These are phyloP conservation scores for Rhodotorula diobovata DNA, from an alignment of 768 basidiomycete genomes.

Conservation along the genomic window DNA sequence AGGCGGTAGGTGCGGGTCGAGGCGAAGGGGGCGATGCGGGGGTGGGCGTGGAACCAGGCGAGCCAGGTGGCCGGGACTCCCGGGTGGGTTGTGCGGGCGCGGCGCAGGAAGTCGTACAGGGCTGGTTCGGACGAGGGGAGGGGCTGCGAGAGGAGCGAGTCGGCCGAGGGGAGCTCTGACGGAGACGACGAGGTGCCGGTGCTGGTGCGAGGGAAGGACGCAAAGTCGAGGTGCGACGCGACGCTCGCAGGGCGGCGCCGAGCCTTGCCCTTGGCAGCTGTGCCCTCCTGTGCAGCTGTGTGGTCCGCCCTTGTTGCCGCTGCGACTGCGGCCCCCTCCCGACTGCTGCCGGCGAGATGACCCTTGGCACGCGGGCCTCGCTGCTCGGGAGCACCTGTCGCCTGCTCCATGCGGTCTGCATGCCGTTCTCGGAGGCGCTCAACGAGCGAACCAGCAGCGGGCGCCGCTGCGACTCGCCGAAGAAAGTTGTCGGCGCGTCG, in stretches of 20 bases:
- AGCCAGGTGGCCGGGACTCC: neutral
- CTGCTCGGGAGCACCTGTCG: neutral
- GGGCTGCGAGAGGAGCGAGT: neutral
- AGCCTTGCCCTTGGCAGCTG: neutral
- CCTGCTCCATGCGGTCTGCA: neutral
- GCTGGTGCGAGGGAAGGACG: neutral
- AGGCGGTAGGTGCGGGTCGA: slow-evolving; percentile 10
- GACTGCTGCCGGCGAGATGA: neutral
- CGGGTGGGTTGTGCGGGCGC: neutral
- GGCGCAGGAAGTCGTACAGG: slow-evolving; percentile 11
- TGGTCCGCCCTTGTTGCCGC: neutral
- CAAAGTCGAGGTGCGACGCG: neutral
- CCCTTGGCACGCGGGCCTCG: neutral
- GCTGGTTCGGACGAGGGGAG: slow-evolving; percentile 1
- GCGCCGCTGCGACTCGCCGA: no score
- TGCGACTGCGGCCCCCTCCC: neutral
- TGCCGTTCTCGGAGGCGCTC: no score
- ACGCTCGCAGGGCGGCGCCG: neutral
- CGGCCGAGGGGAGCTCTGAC: neutral
- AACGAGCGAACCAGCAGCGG: no score
- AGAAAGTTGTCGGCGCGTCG: slow-evolving; percentile 7
- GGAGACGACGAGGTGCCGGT: neutral
- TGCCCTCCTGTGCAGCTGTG: no score
- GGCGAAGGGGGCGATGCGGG: neutral
- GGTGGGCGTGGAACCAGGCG: slow-evolving; percentile 14